These are phyloP conservation scores for Rhizophagus sp. DNA, from an alignment of 192 early-diverging fungal genomes.

Conservation along the genomic window DNA sequence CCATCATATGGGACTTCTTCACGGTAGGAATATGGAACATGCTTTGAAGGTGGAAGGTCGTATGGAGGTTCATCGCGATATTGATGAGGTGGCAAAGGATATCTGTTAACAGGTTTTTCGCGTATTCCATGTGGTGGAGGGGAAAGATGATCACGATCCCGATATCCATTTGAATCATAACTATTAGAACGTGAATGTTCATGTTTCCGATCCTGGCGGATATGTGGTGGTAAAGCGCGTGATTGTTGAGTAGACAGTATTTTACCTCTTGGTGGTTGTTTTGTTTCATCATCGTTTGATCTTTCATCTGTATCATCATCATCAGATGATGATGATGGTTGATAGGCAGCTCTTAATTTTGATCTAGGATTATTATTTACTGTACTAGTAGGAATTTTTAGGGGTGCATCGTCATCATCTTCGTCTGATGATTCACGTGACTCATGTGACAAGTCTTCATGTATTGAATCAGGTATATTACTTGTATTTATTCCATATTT, in stretches of 20 bases:
- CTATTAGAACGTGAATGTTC: not conserved
- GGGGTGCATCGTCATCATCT: not conserved
- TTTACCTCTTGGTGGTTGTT: not conserved
- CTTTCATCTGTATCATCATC: not conserved
- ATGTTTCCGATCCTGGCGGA: constrained; percentile 6
- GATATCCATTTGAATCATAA: constrained; percentile 19
- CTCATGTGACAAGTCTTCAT: not conserved
- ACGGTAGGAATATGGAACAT: not conserved
- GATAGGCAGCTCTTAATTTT: not conserved
- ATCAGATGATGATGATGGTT: not conserved
- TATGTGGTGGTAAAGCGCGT: not conserved
- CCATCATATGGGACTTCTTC: constrained; percentile 18
- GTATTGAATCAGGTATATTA: not conserved
- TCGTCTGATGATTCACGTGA: not conserved
- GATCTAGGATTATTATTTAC: not conserved
- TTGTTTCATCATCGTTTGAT: constrained; percentile 11
- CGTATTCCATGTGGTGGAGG: constrained; percentile 4
- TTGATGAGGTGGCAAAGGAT: not conserved
- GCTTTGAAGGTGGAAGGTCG: not conserved
- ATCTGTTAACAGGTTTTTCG: constrained; percentile 1
- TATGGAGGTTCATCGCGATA: constrained; percentile 12
- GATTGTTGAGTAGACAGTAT: not conserved
- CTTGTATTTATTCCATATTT: not conserved
- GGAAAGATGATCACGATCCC: not conserved
- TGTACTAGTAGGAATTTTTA: not conserved